These are phyloP conservation scores for Coemansia sp. DNA, from an alignment of 192 early-diverging fungal genomes.

Conservation along the genomic window DNA sequence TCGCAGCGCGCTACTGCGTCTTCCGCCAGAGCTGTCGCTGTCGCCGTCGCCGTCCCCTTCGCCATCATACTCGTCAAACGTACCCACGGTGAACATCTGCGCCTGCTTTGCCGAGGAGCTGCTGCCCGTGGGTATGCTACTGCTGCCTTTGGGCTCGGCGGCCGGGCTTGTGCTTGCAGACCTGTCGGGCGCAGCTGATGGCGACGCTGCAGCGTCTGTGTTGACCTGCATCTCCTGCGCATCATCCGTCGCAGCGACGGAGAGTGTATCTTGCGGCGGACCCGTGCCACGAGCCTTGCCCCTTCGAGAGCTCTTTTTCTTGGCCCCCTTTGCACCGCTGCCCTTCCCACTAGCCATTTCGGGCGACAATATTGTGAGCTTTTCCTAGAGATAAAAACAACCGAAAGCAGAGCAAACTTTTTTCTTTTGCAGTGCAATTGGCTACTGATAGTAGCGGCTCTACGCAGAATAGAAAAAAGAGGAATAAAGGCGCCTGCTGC, in stretches of 20 bases:
- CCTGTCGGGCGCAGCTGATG: not conserved
- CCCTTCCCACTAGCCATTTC: conserved; percentile 32
- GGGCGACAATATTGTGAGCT: not conserved
- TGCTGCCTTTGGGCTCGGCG: conserved; percentile 6
- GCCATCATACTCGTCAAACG: conserved; percentile 41
- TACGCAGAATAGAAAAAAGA: not conserved
- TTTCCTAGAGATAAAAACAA: not conserved
- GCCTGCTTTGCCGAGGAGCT: conserved; percentile 32
- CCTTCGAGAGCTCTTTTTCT: conserved; percentile 15
- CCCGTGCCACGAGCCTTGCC: conserved; percentile 17
- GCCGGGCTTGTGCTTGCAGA: not conserved
- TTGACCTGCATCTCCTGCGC: not conserved
- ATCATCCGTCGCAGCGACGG: not conserved
- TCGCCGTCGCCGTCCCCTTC: conserved; percentile 9
- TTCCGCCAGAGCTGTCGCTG: conserved; percentile 12
- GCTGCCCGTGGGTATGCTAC: conserved; percentile 2
- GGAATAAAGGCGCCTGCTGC: too few relatives aligned
- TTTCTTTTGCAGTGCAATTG: not conserved
- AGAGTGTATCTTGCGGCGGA: not conserved
- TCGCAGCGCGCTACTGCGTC: not conserved
- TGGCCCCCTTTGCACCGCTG: conserved; percentile 14
- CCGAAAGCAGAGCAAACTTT: not conserved
- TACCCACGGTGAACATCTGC: conserved; percentile 50
- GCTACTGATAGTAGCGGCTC: too few relatives aligned
- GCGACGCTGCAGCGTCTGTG: not conserved